phyloP scores from a whole-genome alignment of 345 rosid species.

The Lepidium aucheri region DNA sequence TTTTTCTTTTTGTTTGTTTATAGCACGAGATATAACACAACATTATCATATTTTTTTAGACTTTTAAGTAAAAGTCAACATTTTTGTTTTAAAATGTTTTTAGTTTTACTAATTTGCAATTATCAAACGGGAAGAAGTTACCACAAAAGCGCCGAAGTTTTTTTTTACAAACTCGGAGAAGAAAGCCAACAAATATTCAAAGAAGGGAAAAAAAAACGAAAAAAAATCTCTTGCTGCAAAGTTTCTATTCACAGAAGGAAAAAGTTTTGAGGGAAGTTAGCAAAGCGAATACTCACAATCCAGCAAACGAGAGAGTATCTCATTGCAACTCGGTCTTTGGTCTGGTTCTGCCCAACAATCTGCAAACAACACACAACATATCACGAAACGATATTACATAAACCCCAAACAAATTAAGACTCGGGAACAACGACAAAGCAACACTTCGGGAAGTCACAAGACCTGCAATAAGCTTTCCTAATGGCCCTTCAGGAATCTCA shows the following conservation, averaged over 20 bases:
- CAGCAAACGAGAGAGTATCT: conserved; percentile 71
- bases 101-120: conserved; percentile 10
- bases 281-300: conserved; percentile 76
- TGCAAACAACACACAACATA: conserved; percentile 16
- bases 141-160: conserved; percentile 15
- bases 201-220: neutral
- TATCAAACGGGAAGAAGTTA: neutral
- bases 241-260: conserved; percentile 31
- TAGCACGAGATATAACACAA: neutral
- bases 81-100: neutral
- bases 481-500: conserved; percentile 84
- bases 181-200: conserved; percentile 5
- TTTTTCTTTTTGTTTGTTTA: neutral
- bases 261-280: conserved; percentile 27
- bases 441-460: neutral
- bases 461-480: conserved; percentile 91
- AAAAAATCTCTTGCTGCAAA: conserved; percentile 17
- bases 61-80: neutral
- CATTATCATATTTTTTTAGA: neutral
- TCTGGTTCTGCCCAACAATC: conserved; percentile 94
- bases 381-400: neutral
- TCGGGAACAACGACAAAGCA: neutral
- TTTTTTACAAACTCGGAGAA: conserved; percentile 17
- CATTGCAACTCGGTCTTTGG: conserved; percentile 77
- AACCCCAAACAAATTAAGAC: neutral